These are phyloP conservation scores for Pseudonitzschia multiseries DNA, from an alignment of 108 stramenopile species.

Conservation along the genomic window DNA sequence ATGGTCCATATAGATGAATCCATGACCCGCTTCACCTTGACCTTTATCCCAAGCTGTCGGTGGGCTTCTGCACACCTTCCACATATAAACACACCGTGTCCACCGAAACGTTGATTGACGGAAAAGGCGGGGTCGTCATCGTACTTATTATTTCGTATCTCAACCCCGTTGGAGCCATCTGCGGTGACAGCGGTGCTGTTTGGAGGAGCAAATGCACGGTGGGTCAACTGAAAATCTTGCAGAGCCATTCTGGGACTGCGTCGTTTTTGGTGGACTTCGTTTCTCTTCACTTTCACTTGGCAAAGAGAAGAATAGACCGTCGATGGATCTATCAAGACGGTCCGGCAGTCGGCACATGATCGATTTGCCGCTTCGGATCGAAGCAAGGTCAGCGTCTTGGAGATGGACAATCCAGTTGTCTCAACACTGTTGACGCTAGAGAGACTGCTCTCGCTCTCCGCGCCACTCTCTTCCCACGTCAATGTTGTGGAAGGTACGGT, in stretches of 20 bases:
- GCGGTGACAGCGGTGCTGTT: conserved; percentile 10
- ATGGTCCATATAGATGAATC: conserved; percentile 32
- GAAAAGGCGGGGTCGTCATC: conserved; percentile 34
- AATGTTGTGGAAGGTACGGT: too few relatives aligned
- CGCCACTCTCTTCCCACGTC: not conserved
- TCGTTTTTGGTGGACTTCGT: not conserved
- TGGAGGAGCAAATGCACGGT: conserved; percentile 36
- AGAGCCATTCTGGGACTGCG: conserved; percentile 7
- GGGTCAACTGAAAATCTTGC: conserved; percentile 37
- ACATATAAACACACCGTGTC: conserved; percentile 66
- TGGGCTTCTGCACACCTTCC: conserved; percentile 52
- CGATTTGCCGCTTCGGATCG: conserved; percentile 45
- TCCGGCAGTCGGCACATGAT: conserved; percentile 55
- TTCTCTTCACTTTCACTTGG: not conserved
- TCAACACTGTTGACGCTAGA: not conserved
- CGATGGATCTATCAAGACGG: conserved; percentile 48
- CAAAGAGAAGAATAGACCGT: conserved; percentile 45
- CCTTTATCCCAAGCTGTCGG: conserved; percentile 31
- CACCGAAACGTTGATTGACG: conserved; percentile 34
- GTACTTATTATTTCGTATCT: not conserved
- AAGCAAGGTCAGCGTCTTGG: conserved; percentile 37
- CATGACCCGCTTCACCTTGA: conserved; percentile 38
- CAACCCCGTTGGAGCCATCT: not conserved
- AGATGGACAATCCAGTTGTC: conserved; percentile 22
- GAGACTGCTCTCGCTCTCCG: not conserved